These are phyloP conservation scores for Calonectria naviculata DNA, from an alignment of 2,329 filamentous ascomycete species.

Conservation along the genomic window DNA sequence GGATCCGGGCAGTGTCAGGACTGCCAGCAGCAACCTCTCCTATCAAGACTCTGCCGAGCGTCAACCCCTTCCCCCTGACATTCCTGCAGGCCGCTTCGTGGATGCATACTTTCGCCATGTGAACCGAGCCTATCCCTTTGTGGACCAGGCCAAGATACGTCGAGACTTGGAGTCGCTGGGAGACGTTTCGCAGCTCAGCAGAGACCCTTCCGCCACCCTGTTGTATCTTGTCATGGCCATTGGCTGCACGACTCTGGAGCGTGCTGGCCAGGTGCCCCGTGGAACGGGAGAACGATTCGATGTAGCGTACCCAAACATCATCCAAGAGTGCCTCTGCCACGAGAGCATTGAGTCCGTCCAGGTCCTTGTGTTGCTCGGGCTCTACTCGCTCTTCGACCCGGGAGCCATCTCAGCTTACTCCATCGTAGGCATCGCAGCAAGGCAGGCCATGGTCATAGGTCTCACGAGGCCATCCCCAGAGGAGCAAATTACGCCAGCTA, in stretches of 20 bases:
- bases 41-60: slow-evolving; percentile 35
- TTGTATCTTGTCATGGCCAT: slow-evolving; percentile 59
- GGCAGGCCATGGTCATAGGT: slow-evolving; percentile 52
- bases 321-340: slow-evolving; percentile 51
- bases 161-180: slow-evolving; percentile 46
- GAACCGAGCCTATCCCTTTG: slow-evolving; percentile 57
- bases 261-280: slow-evolving; percentile 53
- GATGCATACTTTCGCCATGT: slow-evolving; percentile 59
- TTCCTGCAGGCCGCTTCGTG: slow-evolving; percentile 47
- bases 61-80: slow-evolving; percentile 35
- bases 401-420: slow-evolving; percentile 52
- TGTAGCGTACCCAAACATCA: slow-evolving; percentile 52
- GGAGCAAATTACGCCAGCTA: slow-evolving; percentile 40
- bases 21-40: slow-evolving; percentile 33
- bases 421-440: slow-evolving; percentile 52
- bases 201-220: slow-evolving; percentile 44
- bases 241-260: slow-evolving; percentile 55
- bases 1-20: slow-evolving; percentile 33
- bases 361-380: slow-evolving; percentile 53
- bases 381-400: slow-evolving; percentile 58
- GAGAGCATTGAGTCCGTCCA: slow-evolving; percentile 52
- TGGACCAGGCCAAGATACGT: slow-evolving; percentile 50
- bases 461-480: slow-evolving; percentile 46
- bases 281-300: slow-evolving; percentile 47
- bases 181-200: slow-evolving; percentile 41